phyloP scores from a whole-genome alignment of 2,329 filamentous ascomycete genomes.

The Fusarium devonianum region DNA sequence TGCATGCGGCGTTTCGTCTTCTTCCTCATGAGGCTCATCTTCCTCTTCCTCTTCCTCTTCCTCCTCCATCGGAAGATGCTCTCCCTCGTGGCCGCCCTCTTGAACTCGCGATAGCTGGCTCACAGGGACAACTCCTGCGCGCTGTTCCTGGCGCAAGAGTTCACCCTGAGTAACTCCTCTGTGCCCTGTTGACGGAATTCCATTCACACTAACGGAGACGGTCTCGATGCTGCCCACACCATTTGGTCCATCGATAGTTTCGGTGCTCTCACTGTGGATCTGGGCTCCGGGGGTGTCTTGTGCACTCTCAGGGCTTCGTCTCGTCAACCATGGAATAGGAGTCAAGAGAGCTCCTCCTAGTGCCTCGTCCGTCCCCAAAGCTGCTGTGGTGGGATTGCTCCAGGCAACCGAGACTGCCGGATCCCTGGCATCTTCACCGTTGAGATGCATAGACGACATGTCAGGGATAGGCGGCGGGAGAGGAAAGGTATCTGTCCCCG shows the following conservation, averaged over 20 bases:
- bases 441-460: conserved; percentile 63
- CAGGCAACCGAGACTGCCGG: conserved; percentile 53
- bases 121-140: conserved; percentile 78
- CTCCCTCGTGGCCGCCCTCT: conserved; percentile 41
- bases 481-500: conserved; percentile 80
- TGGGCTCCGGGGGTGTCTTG: conserved; percentile 47
- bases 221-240: conserved; percentile 82
- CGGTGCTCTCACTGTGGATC: conserved; percentile 74
- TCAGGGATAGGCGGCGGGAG: conserved; percentile 73
- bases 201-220: conserved; percentile 78
- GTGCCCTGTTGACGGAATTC: conserved; percentile 62
- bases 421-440: conserved; percentile 63
- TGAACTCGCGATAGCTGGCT: conserved; percentile 62
- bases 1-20: conserved; percentile 76
- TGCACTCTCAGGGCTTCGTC: conserved; percentile 45
- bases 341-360: conserved; percentile 90
- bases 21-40: conserved; percentile 52
- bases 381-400: conserved; percentile 55
- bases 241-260: conserved; percentile 83
- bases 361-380: conserved; percentile 83
- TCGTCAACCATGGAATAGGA: conserved; percentile 86
- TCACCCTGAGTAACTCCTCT: conserved; percentile 82
- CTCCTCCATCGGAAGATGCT: conserved; percentile 38
- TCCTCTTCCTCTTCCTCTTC: conserved; percentile 44
- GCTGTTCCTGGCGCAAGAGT: conserved; percentile 84